phyloP scores from a whole-genome alignment of 306 rosid genomes.

The Morella rubra region DNA sequence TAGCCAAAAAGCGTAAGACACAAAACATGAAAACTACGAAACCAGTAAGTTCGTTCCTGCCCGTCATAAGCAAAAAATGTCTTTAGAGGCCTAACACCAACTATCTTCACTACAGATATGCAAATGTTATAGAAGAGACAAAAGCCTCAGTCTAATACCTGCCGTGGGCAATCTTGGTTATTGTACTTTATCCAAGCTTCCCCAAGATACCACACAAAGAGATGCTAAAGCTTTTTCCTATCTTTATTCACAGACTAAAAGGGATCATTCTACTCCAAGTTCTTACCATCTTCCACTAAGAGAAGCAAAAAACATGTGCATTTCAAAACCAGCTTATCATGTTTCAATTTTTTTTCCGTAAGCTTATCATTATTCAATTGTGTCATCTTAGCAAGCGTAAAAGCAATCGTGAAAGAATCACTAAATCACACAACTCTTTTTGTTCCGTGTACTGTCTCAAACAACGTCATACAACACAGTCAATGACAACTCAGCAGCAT shows the following conservation, averaged over 20 bases:
- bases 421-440: background rate
- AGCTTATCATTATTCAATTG: background rate
- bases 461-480: background rate
- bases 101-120: background rate
- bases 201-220: background rate
- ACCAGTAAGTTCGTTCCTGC: background rate
- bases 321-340: background rate
- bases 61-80: background rate
- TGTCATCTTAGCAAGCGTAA: background rate
- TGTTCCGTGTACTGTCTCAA: slow-evolving; percentile 11
- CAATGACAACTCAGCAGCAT: slow-evolving; percentile 6
- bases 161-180: background rate
- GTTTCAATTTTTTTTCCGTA: background rate
- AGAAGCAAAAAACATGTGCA: background rate
- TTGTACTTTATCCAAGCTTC: background rate
- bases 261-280: background rate
- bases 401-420: background rate
- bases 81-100: background rate
- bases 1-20: background rate
- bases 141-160: background rate
- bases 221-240: background rate
- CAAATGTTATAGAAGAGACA: background rate
- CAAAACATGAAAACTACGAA: background rate
- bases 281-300: background rate
- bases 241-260: background rate